These are phyloP conservation scores for Claviceps sp. DNA, from an alignment of 2,329 filamentous ascomycete species.

Conservation along the genomic window DNA sequence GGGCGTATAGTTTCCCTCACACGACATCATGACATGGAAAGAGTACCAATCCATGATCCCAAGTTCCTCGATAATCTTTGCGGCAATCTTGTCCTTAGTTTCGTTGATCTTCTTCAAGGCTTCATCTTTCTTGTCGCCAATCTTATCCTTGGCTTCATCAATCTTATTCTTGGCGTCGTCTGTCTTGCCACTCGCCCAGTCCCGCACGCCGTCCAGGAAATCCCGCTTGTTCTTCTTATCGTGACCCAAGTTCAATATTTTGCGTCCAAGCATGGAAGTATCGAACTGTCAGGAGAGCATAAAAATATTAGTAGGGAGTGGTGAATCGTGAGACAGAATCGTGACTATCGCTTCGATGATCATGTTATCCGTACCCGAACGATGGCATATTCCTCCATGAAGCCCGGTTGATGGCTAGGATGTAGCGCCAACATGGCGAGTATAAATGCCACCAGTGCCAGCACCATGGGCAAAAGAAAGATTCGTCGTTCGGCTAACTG, in stretches of 20 bases:
- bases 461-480: conserved; percentile 22
- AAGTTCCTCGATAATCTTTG: conserved; percentile 26
- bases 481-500: conserved; percentile 10
- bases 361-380: conserved; percentile 19
- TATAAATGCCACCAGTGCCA: conserved; percentile 25
- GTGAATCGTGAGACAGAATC: neutral
- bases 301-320: neutral
- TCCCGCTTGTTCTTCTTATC: conserved; percentile 12
- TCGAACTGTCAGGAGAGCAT: conserved; percentile 18
- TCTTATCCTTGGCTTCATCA: conserved; percentile 25
- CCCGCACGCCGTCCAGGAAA: conserved; percentile 16
- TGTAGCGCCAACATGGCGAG: conserved; percentile 26
- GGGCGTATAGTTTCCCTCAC: conserved; percentile 31
- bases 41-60: conserved; percentile 39
- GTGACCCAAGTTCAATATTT: conserved; percentile 16
- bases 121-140: conserved; percentile 26
- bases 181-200: conserved; percentile 18
- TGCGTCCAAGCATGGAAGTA: conserved; percentile 24
- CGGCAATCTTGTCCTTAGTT: conserved; percentile 25
- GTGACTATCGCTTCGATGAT: neutral
- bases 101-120: conserved; percentile 26
- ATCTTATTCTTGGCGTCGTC: conserved; percentile 23
- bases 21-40: conserved; percentile 33
- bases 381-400: conserved; percentile 30
- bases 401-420: conserved; percentile 25